phyloP scores from a whole-genome alignment of 768 basidiomycete genomes.

The Daedaleopsis sinensis region DNA sequence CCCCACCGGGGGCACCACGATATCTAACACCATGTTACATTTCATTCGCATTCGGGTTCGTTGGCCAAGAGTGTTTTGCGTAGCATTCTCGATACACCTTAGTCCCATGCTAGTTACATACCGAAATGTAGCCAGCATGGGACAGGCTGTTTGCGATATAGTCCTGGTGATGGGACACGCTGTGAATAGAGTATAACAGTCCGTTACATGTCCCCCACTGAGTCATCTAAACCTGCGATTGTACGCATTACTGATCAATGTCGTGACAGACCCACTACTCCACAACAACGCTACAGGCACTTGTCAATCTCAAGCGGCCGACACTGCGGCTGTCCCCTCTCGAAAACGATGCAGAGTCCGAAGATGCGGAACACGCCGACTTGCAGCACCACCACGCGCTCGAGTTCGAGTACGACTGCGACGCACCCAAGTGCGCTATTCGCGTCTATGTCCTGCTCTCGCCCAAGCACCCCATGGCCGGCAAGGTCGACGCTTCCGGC shows the following conservation, averaged over 20 bases:
- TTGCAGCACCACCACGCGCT: conserved; percentile 72
- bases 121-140: no score
- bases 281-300: conserved; percentile 91
- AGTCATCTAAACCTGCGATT: neutral
- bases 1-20: no score
- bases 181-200: no score
- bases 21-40: no score
- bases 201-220: no score
- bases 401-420: conserved; percentile 93
- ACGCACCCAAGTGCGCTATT: conserved; percentile 82
- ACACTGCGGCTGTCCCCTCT: conserved; percentile 79
- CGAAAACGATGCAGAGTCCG: conserved; percentile 40
- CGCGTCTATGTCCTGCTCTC: conserved; percentile 76
- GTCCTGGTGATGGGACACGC: no score
- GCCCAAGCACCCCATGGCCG: conserved; percentile 59
- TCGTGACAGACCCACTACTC: conserved; percentile 66
- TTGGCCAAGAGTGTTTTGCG: no score
- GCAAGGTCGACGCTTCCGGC: conserved; percentile 27
- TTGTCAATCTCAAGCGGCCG: conserved; percentile 93
- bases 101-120: no score
- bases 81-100: no score
- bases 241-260: neutral
- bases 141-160: no score
- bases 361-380: conserved; percentile 48
- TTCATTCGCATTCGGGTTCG: no score